Percentiles rank a stretch among this genome's conserved stretches.
Evolutionary conservation across 305 asterid genomes (phyloP).

Genomic region (Nicotiana rustica): DNA sequence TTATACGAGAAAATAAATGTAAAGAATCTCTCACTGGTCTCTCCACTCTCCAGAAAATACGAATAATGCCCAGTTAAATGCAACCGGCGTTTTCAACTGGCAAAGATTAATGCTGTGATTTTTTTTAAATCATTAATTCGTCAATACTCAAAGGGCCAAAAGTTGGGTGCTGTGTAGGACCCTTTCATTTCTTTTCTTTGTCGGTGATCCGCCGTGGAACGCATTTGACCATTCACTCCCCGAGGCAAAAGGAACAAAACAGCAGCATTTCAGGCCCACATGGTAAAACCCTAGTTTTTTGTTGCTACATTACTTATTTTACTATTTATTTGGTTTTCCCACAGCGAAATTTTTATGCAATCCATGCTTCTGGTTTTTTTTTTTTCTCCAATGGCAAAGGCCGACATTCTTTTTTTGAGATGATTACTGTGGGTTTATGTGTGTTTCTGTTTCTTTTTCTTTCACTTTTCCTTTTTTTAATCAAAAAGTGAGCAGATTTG

Average conservation of each 20-base stretch:
- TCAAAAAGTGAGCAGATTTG: neutral
- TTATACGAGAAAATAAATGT: neutral
- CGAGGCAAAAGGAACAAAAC: neutral
- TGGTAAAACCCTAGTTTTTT: neutral
- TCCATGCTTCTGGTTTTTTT: neutral
- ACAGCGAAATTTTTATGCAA: neutral
- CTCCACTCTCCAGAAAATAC: neutral
- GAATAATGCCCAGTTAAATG: neutral
- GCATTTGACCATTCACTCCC: neutral
- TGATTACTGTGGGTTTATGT: neutral
- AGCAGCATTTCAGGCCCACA: slow-evolving; percentile 1
- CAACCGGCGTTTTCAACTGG: neutral
- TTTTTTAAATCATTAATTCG: too few relatives aligned
- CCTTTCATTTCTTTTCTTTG: neutral
- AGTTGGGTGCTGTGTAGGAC: neutral
- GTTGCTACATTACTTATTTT: neutral
- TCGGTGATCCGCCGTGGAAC: slow-evolving; percentile 10
- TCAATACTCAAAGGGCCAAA: neutral
- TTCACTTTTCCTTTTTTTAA: neutral
- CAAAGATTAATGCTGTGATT: neutral
- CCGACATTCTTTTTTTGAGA: slow-evolving; percentile 9
- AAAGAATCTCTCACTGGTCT: neutral
- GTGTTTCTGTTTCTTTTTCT: neutral
- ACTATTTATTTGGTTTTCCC: neutral
- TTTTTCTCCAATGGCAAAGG: neutral